phyloP scores from a whole-genome alignment of 2,329 filamentous ascomycete species.

The Ceratocystis papillata region DNA sequence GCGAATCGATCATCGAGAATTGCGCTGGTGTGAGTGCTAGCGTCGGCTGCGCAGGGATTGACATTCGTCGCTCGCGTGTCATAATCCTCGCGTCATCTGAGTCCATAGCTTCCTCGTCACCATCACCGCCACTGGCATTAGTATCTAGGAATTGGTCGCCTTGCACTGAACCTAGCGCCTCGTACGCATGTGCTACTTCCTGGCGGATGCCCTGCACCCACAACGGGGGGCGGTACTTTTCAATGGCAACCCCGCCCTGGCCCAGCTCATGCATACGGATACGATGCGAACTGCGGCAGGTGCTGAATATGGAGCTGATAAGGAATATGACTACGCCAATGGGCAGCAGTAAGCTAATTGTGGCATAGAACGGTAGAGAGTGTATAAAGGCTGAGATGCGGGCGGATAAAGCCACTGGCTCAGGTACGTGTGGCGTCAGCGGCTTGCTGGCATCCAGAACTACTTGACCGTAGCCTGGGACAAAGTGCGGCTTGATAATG shows the following conservation, averaged over 20 bases:
- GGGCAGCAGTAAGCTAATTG: constrained; percentile 61
- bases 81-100: constrained; percentile 36
- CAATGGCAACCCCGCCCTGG: constrained; percentile 53
- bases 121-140: constrained; percentile 40
- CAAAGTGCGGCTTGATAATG: constrained; percentile 43
- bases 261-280: constrained; percentile 67
- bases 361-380: constrained; percentile 50
- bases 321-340: constrained; percentile 62
- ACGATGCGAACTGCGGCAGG: constrained; percentile 59
- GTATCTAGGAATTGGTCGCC: constrained; percentile 59
- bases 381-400: constrained; percentile 33
- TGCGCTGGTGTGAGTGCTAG: constrained; percentile 70
- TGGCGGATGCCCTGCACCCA: constrained; percentile 64
- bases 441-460: constrained; percentile 60
- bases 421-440: constrained; percentile 31
- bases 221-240: constrained; percentile 64
- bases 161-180: constrained; percentile 58
- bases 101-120: constrained; percentile 28
- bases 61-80: constrained; percentile 35
- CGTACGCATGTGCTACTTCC: constrained; percentile 67
- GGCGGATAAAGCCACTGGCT: constrained; percentile 29
- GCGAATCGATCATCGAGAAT: constrained; percentile 69
- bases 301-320: constrained; percentile 66
- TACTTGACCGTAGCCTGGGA: constrained; percentile 62
- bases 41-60: constrained; percentile 44